Evolutionary conservation across 2,329 filamentous ascomycete genomes (phyloP), one percentile per base, ranked within the genome.

Genomic region (Phialemoniopsis sp.): DNA sequence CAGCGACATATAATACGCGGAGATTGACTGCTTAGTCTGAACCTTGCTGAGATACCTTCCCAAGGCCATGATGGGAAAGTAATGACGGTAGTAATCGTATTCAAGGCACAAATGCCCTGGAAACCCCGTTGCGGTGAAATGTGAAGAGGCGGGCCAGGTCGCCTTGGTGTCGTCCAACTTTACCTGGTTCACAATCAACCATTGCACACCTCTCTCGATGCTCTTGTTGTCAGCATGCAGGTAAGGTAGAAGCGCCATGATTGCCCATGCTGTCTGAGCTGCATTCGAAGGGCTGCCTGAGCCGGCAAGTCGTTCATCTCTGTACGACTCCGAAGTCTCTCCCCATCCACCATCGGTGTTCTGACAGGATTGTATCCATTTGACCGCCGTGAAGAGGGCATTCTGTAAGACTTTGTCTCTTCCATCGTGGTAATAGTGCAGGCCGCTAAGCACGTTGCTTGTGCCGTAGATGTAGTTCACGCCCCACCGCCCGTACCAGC

Each of bases 401-500:
- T n/a, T n/a, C n/a, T n/a, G n/a, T n/a, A n/a, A n/a, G n/a, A n/a
- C n/a, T n/a, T n/a, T n/a, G n/a, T n/a, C n/a, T n/a, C n/a, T n/a
- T n/a, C n/a, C n/a, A n/a, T n/a, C n/a, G n/a, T n/a, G n/a, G n/a
- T n/a, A 55, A 32, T 55, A 48, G 0, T 41, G 39, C 8, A 63
- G 38, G 1, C 56, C 60, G 32, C n/a, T n/a, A 3, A 64, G 46
- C 0, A 46, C 53, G 41, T 55, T 48, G 36, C 53, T 51, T 3
- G 59, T 63, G 2, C 59, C 59, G 32, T 58, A 59, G 8, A 60
- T 40, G 37, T 63, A 63, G 39, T 63, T 63, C 16, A 38, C 36
- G 1, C 52, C 56, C 59, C 59, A 63, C 10, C 60, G 52, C 3
- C 58, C 57, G 26, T 38, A 58, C 58, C 59, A 63, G 3, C 38